These are phyloP conservation scores for Oryza coarctata DNA, from an alignment of 176 grass and related monocot species.

Conservation along the genomic window DNA sequence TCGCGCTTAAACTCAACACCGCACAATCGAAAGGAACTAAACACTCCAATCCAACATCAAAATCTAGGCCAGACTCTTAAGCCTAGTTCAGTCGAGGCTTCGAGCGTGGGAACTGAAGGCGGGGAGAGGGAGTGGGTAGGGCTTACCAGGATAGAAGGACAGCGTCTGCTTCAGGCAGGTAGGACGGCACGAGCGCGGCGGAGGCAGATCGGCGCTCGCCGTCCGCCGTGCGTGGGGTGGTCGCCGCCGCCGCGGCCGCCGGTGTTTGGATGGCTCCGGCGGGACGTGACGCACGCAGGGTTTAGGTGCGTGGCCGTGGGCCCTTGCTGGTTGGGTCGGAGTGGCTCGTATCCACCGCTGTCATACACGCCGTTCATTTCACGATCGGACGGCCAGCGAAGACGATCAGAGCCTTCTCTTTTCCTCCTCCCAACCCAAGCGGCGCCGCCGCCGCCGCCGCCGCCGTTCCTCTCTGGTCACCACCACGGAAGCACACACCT, in stretches of 20 bases:
- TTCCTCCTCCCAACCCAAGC: background rate
- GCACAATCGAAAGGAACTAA: background rate
- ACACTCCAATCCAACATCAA: background rate
- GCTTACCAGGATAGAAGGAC: conserved; percentile 14
- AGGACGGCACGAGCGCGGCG: background rate
- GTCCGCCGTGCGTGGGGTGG: background rate
- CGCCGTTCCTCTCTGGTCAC: background rate
- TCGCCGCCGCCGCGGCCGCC: conserved; percentile 25
- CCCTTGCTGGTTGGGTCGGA: background rate
- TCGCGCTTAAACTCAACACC: background rate
- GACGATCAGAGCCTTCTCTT: background rate
- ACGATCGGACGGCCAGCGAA: conserved; percentile 10
- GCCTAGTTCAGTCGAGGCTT: background rate
- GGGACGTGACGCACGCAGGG: background rate
- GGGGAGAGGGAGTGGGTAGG: background rate
- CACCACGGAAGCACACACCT: background rate
- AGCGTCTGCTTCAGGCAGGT: background rate
- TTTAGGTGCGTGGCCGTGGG: background rate
- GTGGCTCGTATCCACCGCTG: background rate
- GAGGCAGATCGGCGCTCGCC: background rate
- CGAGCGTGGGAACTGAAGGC: background rate
- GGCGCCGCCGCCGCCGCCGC: background rate
- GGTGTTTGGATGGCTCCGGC: background rate
- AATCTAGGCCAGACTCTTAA: background rate
- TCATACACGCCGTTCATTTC: background rate